Evolutionary conservation across 176 grass and related monocot species (phyloP).

Genomic region (Pontederia paniculata): DNA sequence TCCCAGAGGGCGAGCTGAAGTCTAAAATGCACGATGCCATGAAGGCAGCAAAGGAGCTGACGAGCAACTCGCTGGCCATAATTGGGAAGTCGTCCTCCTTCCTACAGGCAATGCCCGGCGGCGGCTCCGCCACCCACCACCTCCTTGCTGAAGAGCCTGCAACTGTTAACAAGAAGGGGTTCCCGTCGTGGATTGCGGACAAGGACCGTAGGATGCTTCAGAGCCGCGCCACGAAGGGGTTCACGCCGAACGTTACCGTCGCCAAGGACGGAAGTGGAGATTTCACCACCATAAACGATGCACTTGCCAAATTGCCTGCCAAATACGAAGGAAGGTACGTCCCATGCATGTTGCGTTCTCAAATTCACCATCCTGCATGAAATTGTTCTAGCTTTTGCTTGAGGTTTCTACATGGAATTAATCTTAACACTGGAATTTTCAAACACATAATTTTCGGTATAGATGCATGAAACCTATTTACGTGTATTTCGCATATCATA

Average conservation of each 20-base stretch:
- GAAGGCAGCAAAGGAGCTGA: background rate
- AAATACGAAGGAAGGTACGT: background rate
- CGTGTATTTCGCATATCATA: no score
- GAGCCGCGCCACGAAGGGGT: background rate
- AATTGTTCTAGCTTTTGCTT: no score
- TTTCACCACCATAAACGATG: conserved; percentile 7
- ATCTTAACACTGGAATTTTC: no score
- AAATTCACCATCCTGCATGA: no score
- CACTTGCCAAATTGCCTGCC: background rate
- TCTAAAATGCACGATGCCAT: background rate
- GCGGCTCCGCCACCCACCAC: background rate
- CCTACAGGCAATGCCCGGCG: background rate
- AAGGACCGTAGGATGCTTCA: background rate
- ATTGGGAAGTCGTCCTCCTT: background rate
- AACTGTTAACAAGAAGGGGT: background rate
- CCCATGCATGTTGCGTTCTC: no score
- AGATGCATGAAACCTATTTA: no score
- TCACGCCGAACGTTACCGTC: conserved; percentile 5
- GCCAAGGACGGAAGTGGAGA: conserved; percentile 17
- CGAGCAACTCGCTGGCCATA: conserved; percentile 7
- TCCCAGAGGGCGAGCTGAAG: conserved; percentile 1
- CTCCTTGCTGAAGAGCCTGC: background rate
- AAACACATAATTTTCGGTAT: no score
- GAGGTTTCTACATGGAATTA: no score
- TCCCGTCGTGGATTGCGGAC: background rate